Conservation (phyloP, 768 basidiomycete species). For the Daedaleopsis nitida region DNA sequence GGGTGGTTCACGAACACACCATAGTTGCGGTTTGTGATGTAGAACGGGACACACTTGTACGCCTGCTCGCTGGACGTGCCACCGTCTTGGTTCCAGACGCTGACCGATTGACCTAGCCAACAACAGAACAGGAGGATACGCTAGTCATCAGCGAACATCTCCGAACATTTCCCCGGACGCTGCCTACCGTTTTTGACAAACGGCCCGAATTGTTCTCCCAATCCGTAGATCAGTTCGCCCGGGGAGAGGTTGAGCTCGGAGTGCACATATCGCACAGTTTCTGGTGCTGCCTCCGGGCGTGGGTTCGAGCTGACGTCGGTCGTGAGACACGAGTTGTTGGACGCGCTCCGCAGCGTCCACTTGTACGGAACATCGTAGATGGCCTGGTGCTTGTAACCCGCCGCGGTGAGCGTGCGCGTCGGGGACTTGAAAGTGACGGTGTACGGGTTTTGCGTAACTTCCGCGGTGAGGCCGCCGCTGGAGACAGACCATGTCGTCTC, state of each 20-base stretch:
- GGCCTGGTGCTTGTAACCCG: constrained; percentile 57
- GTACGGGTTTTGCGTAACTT: constrained; percentile 61
- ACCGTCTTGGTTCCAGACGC: constrained; percentile 76
- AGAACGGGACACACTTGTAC: constrained; percentile 70
- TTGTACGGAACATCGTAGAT: constrained; percentile 56
- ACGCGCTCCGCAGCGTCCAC: constrained; percentile 53
- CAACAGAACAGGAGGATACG: too few species aligned
- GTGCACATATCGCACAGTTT: constrained; percentile 48
- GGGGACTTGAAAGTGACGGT: constrained; percentile 62
- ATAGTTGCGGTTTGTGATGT: constrained; percentile 69
- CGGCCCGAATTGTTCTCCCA: constrained; percentile 75
- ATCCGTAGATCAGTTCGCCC: constrained; percentile 72
- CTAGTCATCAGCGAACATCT: neutral
- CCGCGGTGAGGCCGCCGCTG: constrained; percentile 53
- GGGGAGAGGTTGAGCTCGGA: constrained; percentile 67
- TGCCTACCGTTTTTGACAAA: constrained; percentile 75
- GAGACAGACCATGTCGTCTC: constrained; percentile 36
- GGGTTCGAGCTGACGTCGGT: constrained; percentile 64
- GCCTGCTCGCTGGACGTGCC: constrained; percentile 72
- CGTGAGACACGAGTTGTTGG: constrained; percentile 57
- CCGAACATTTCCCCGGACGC: neutral
- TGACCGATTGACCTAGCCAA: constrained; percentile 52
- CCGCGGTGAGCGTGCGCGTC: constrained; percentile 46
- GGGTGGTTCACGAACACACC: constrained; percentile 78
- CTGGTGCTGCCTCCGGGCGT: constrained; percentile 43